A percentile compares a stretch with the other conserved stretches of the same genome.
phyloP scores from a whole-genome alignment of 2,329 filamentous ascomycete species.

The Scleromitrula shiraiana region DNA sequence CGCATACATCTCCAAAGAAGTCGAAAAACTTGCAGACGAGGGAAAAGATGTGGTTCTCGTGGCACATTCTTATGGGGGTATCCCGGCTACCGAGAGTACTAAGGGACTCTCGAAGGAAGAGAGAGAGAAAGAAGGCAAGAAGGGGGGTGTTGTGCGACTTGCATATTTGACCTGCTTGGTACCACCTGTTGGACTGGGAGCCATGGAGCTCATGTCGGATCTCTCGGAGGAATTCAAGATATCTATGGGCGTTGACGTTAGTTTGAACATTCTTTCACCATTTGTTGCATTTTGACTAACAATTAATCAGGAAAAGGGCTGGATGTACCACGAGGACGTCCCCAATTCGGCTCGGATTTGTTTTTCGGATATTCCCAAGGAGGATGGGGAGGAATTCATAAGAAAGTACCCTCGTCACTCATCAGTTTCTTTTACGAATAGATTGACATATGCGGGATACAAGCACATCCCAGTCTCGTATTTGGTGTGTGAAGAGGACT shows the following conservation, averaged over 20 bases:
- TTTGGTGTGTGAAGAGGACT: conserved; percentile 33
- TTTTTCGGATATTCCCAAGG: conserved; percentile 26
- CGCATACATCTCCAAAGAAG: conserved; percentile 27
- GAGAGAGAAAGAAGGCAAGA: conserved; percentile 30
- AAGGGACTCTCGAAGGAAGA: conserved; percentile 31
- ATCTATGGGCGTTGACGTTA: conserved; percentile 7
- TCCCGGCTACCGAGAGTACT: conserved; percentile 28
- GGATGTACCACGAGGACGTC: conserved; percentile 20
- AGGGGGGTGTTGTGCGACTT: conserved; percentile 31
- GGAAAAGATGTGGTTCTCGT: conserved; percentile 33
- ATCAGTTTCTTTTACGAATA: conserved; percentile 27
- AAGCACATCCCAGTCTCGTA: conserved; percentile 35
- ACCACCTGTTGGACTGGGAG: conserved; percentile 8
- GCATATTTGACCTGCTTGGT: conserved; percentile 13
- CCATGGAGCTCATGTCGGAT: neutral
- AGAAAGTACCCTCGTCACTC: conserved; percentile 29
- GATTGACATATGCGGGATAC: conserved; percentile 34
- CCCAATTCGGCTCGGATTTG: conserved; percentile 10
- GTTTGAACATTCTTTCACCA: neutral
- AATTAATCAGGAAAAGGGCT: conserved; percentile 23
- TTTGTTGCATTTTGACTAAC: neutral
- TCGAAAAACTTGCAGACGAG: conserved; percentile 25
- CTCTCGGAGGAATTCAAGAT: conserved; percentile 3
- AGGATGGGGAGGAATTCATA: conserved; percentile 19
- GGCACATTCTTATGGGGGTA: conserved; percentile 34